Evolutionary conservation across 805 yeast genomes (phyloP).

Genomic region (Candida insectorum): DNA sequence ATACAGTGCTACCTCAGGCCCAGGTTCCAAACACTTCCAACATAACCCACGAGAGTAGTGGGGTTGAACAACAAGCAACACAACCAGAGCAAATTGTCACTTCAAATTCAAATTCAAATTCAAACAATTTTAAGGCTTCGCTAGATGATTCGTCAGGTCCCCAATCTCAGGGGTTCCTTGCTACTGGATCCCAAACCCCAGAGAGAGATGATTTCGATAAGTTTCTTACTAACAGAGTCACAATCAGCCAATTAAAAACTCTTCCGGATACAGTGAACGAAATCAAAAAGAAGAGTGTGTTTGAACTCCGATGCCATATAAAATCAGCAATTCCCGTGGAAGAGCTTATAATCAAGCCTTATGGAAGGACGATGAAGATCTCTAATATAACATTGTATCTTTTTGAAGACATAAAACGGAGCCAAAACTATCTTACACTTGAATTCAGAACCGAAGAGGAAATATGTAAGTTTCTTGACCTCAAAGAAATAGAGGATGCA

Average conservation of each 20-base stretch:
- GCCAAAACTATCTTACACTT: slow-evolving; percentile 7
- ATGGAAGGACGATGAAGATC: slow-evolving; percentile 23
- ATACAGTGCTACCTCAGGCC: no score
- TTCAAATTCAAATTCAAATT: no score
- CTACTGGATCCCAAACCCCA: no score
- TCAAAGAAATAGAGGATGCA: slow-evolving; percentile 13
- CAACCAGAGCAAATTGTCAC: no score
- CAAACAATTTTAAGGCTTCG: no score
- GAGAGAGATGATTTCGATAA: no score
- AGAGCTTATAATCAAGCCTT: slow-evolving; percentile 26
- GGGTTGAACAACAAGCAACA: no score
- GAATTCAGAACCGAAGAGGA: slow-evolving; percentile 23
- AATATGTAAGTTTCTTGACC: slow-evolving; percentile 21
- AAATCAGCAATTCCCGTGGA: slow-evolving; percentile 15
- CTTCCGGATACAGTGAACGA: slow-evolving; percentile 10
- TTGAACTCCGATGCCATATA: slow-evolving; percentile 17
- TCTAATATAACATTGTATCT: slow-evolving; percentile 21
- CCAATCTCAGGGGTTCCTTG: no score
- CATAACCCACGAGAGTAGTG: no score
- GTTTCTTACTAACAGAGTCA: slow-evolving; percentile 3
- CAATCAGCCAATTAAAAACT: slow-evolving; percentile 5
- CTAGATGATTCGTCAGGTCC: no score
- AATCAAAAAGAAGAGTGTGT: slow-evolving; percentile 11
- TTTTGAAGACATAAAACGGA: slow-evolving; percentile 6
- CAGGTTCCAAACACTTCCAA: slow-evolving; percentile 7